A percentile compares a stretch with the other conserved stretches of the same genome.
Conservation (phyloP, 352 stramenopile genomes). For the Blastocystis sp. region DNA sequence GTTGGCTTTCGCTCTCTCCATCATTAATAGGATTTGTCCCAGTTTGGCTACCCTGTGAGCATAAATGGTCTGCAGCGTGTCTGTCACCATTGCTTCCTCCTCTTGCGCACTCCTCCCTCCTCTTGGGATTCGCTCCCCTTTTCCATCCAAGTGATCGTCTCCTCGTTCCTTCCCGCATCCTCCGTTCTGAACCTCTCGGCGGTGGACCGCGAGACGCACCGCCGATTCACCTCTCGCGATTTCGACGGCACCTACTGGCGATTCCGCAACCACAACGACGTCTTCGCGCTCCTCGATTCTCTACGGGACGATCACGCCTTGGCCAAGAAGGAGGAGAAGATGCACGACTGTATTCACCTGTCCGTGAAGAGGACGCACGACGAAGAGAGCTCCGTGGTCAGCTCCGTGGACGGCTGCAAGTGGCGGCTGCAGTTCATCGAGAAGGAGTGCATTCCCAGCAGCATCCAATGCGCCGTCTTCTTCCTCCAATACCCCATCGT, state of each 20-base stretch:
- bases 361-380: not conserved
- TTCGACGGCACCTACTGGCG: slow-evolving; percentile 48
- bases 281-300: not conserved
- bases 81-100: not conserved
- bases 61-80: slow-evolving; percentile 37
- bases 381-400: not conserved
- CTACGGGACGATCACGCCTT: not conserved
- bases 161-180: slow-evolving; percentile 12
- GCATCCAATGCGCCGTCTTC: not conserved
- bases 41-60: slow-evolving; percentile 7
- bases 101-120: not conserved
- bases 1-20: not conserved
- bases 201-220: slow-evolving; percentile 51
- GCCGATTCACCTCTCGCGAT: slow-evolving; percentile 35
- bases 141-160: slow-evolving; percentile 11
- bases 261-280: not conserved
- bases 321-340: not conserved
- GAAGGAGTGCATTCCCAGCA: not conserved
- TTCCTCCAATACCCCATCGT: slow-evolving; percentile 19
- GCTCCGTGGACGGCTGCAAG: not conserved
- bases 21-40: slow-evolving; percentile 25
- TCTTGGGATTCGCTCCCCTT: slow-evolving; percentile 8
- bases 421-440: slow-evolving; percentile 26
- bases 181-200: not conserved
- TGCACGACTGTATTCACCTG: not conserved